Percentiles rank a stretch among this genome's conserved stretches.
These are phyloP conservation scores for Lepidopterella palustris DNA, from an alignment of 495 filamentous ascomycete genomes.

Conservation along the genomic window DNA sequence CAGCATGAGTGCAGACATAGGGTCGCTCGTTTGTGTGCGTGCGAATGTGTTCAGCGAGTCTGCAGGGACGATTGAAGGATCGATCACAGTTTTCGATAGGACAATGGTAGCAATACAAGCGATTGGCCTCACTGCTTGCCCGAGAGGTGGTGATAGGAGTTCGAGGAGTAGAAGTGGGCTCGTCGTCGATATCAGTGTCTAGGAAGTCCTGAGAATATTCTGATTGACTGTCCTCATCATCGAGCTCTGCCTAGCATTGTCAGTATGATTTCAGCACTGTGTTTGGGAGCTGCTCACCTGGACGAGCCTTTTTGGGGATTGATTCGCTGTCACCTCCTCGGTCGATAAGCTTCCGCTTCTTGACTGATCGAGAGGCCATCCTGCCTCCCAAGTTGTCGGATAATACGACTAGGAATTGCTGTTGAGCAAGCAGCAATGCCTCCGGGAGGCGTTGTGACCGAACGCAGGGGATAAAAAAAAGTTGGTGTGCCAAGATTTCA, in stretches of 20 bases:
- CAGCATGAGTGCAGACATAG: conserved; percentile 58
- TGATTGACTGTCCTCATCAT: background rate
- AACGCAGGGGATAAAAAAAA: too few relatives aligned
- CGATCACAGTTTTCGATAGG: conserved; percentile 63
- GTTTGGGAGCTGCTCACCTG: background rate
- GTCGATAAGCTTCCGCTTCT: background rate
- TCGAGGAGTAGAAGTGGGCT: conserved; percentile 4
- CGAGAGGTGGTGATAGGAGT: conserved; percentile 45
- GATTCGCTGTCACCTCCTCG: background rate
- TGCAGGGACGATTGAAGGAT: conserved; percentile 80
- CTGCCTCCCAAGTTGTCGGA: background rate
- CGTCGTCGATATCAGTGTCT: background rate
- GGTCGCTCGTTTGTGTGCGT: conserved; percentile 75
- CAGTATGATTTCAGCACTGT: background rate
- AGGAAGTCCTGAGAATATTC: background rate
- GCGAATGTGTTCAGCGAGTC: conserved; percentile 68
- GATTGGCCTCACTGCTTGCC: conserved; percentile 12
- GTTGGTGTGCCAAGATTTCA: too few relatives aligned
- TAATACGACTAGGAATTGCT: too few relatives aligned
- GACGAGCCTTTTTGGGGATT: background rate
- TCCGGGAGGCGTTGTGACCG: too few relatives aligned
- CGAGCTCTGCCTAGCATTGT: background rate
- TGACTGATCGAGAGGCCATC: background rate
- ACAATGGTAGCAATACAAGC: conserved; percentile 61
- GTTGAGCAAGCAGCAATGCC: too few relatives aligned